phyloP scores from a whole-genome alignment of 208 protist genomes.

The Crithidia fasciculata region DNA sequence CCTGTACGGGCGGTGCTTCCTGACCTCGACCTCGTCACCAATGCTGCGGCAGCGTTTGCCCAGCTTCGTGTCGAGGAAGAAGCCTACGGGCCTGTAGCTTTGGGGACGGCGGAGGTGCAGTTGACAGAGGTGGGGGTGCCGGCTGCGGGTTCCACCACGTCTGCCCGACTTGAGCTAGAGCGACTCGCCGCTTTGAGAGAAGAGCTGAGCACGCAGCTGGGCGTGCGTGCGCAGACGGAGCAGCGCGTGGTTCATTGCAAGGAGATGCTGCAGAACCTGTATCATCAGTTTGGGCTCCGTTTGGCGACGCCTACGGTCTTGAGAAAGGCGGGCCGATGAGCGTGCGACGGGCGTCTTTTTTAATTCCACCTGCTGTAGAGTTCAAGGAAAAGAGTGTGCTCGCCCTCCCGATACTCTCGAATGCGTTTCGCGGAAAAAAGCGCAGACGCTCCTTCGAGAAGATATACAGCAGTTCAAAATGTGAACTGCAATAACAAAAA shows the following conservation, averaged over 20 bases:
- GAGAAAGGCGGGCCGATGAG: neutral
- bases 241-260: conserved; percentile 22
- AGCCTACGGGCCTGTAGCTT: conserved; percentile 10
- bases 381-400: neutral
- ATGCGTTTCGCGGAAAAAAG: no score
- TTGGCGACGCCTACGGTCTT: conserved; percentile 27
- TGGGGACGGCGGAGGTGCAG: conserved; percentile 40
- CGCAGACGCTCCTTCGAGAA: no score
- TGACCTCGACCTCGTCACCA: conserved; percentile 33
- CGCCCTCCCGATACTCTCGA: no score
- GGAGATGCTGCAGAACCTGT: conserved; percentile 23
- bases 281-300: conserved; percentile 37
- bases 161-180: conserved; percentile 55
- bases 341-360: neutral
- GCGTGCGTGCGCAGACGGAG: conserved; percentile 1
- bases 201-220: conserved; percentile 21
- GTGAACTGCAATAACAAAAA: no score
- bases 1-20: conserved; percentile 28
- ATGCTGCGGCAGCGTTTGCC: conserved; percentile 16
- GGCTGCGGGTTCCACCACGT: conserved; percentile 58
- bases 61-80: conserved; percentile 29
- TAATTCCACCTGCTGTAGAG: neutral
- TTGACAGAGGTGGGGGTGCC: conserved; percentile 60
- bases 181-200: conserved; percentile 34
- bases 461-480: no score